phyloP scores from a whole-genome alignment of 768 basidiomycete genomes.

The Leccinum sublutescens region DNA sequence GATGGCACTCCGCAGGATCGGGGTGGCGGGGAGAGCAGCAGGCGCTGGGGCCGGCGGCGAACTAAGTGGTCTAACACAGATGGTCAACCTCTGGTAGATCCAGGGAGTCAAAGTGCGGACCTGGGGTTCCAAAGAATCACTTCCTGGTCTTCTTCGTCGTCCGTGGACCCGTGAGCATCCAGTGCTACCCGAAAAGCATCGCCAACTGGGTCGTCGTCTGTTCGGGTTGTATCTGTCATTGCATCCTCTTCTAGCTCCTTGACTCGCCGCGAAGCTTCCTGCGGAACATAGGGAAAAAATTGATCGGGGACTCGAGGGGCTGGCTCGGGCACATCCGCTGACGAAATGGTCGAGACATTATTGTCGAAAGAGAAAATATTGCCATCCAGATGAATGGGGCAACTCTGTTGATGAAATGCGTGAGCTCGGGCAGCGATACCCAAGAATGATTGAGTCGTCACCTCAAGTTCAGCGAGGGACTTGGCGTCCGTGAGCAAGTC shows the following conservation, averaged over 20 bases:
- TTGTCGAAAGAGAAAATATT: slow-evolving; percentile 22
- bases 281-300: slow-evolving; percentile 9
- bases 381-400: slow-evolving; percentile 25
- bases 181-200: slow-evolving; percentile 59
- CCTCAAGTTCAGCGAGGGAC: slow-evolving; percentile 57
- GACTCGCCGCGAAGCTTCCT: neutral
- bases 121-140: slow-evolving; percentile 79
- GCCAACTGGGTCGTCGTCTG: slow-evolving; percentile 73
- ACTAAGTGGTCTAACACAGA: slow-evolving; percentile 15
- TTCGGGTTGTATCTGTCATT: slow-evolving; percentile 66
- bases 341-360: slow-evolving; percentile 6
- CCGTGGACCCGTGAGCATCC: slow-evolving; percentile 31
- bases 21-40: slow-evolving; percentile 21
- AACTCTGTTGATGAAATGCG: slow-evolving; percentile 19
- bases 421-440: slow-evolving; percentile 14
- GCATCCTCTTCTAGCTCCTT: slow-evolving; percentile 52
- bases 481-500: slow-evolving; percentile 78
- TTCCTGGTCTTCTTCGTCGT: slow-evolving; percentile 55
- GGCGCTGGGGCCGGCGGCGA: slow-evolving; percentile 16
- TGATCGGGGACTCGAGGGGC: slow-evolving; percentile 13
- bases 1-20: slow-evolving; percentile 5
- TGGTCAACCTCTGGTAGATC: slow-evolving; percentile 7
- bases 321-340: slow-evolving; percentile 1
- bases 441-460: slow-evolving; percentile 31
- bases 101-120: slow-evolving; percentile 31